Percentiles rank a stretch among this genome's conserved stretches.
Conservation (phyloP, 371 early-diverging fungal species). For the Circinella minor region DNA sequence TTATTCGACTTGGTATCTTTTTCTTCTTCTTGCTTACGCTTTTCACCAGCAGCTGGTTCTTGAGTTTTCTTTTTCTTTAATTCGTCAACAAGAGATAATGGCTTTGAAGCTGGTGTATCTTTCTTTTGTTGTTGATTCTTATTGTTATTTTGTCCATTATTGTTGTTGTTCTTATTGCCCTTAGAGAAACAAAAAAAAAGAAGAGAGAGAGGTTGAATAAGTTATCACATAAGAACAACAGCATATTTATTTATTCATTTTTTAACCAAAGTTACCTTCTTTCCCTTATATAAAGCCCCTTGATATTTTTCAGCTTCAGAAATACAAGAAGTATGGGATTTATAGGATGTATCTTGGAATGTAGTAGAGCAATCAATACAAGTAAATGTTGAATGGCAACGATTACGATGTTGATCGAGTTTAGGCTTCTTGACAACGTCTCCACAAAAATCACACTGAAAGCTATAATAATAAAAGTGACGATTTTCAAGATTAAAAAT, state of each 20-base stretch:
- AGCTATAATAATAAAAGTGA: constrained; percentile 35
- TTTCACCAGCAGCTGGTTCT: constrained; percentile 16
- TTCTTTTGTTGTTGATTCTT: constrained; percentile 27
- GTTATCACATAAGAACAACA: not conserved
- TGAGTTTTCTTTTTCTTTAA: constrained; percentile 50
- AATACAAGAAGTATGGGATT: constrained; percentile 86
- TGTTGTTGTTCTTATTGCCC: constrained; percentile 33
- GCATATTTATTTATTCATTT: constrained; percentile 17
- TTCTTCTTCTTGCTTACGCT: constrained; percentile 36
- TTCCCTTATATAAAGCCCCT: constrained; percentile 64
- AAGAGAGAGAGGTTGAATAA: too few relatives aligned
- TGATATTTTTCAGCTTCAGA: constrained; percentile 93
- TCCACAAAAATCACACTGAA: constrained; percentile 88
- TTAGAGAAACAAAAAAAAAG: not conserved
- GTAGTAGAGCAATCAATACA: constrained; percentile 93
- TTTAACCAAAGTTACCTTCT: constrained; percentile 33
- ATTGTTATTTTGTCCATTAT: constrained; percentile 23
- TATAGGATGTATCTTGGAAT: constrained; percentile 79
- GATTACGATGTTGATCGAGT: constrained; percentile 77
- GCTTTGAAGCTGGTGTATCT: constrained; percentile 16
- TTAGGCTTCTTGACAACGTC: constrained; percentile 93
- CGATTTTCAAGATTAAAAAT: too few relatives aligned
- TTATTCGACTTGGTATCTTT: constrained; percentile 12
- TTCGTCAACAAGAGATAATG: constrained; percentile 66
- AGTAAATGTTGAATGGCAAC: constrained; percentile 87